phyloP scores from a whole-genome alignment of 2,329 filamentous ascomycete genomes.

The Dactylella cylindrospora region DNA sequence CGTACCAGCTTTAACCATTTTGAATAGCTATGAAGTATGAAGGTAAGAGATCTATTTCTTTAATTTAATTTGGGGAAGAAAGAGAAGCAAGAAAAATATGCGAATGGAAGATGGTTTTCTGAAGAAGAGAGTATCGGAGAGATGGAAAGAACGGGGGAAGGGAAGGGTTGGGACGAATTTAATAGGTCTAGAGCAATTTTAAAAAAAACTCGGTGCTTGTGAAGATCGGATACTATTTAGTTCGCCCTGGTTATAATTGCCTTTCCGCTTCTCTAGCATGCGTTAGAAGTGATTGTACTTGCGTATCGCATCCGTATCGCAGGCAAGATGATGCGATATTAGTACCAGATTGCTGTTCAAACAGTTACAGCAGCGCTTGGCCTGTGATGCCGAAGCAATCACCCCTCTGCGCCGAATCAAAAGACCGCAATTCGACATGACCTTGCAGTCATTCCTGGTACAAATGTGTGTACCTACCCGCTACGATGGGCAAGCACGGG shows the following conservation, averaged over 20 bases:
- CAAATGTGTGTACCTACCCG: too few relatives aligned
- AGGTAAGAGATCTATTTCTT: neutral
- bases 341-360: neutral
- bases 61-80: neutral
- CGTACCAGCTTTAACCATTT: slow-evolving; percentile 66
- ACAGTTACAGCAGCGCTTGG: slow-evolving; percentile 9
- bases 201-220: too few relatives aligned
- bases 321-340: too few relatives aligned
- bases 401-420: slow-evolving; percentile 33
- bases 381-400: slow-evolving; percentile 40
- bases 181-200: slow-evolving; percentile 12
- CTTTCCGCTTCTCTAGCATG: too few relatives aligned
- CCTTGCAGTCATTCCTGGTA: too few relatives aligned
- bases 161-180: slow-evolving; percentile 39
- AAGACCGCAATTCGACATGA: slow-evolving; percentile 20
- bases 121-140: neutral
- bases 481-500: too few relatives aligned
- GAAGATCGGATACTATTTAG: slow-evolving; percentile 33
- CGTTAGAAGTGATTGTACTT: too few relatives aligned
- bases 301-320: too few relatives aligned
- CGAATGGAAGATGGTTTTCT: neutral
- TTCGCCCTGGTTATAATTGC: too few relatives aligned
- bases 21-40: slow-evolving; percentile 43
- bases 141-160: slow-evolving; percentile 3
- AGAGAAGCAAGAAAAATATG: neutral